Evolutionary conservation across 495 filamentous ascomycete species (phyloP).

Genomic region (Aspergillus kassunensis): DNA sequence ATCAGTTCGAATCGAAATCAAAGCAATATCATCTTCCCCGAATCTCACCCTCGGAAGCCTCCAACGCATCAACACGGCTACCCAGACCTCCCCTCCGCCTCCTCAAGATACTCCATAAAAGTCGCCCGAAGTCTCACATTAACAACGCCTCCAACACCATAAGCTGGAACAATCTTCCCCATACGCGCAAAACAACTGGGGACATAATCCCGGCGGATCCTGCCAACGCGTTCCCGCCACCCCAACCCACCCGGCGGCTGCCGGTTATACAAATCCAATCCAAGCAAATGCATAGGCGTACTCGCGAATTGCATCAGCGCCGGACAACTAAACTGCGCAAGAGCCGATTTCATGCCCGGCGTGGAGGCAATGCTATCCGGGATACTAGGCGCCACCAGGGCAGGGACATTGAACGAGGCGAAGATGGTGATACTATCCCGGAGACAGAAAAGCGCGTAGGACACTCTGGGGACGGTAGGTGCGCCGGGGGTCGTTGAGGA

Average conservation of each 20-base stretch:
- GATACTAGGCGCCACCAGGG: slow-evolving; percentile 57
- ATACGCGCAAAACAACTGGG: slow-evolving; percentile 76
- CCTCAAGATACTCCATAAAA: slow-evolving; percentile 52
- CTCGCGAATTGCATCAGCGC: slow-evolving; percentile 76
- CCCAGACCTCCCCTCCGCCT: neutral
- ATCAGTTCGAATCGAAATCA: too few species aligned
- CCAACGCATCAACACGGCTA: neutral
- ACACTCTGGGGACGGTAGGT: slow-evolving; percentile 40
- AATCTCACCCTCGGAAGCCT: too few species aligned
- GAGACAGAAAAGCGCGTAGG: slow-evolving; percentile 74
- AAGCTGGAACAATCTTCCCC: slow-evolving; percentile 88
- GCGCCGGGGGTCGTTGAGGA: neutral
- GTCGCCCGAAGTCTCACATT: slow-evolving; percentile 68
- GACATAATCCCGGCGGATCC: slow-evolving; percentile 71
- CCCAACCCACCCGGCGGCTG: slow-evolving; percentile 39
- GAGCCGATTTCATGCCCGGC: slow-evolving; percentile 51
- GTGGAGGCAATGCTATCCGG: slow-evolving; percentile 46
- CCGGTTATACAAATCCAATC: slow-evolving; percentile 86
- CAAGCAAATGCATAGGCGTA: slow-evolving; percentile 85
- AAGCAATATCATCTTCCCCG: too few species aligned
- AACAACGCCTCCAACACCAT: slow-evolving; percentile 87
- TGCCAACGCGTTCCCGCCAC: slow-evolving; percentile 56
- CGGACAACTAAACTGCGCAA: slow-evolving; percentile 78
- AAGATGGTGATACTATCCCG: slow-evolving; percentile 92
- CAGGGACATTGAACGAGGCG: slow-evolving; percentile 87